Base-by-base conservation (phyloP, 371 early-diverging fungal genomes). In the Nematocida parisii region DNA sequence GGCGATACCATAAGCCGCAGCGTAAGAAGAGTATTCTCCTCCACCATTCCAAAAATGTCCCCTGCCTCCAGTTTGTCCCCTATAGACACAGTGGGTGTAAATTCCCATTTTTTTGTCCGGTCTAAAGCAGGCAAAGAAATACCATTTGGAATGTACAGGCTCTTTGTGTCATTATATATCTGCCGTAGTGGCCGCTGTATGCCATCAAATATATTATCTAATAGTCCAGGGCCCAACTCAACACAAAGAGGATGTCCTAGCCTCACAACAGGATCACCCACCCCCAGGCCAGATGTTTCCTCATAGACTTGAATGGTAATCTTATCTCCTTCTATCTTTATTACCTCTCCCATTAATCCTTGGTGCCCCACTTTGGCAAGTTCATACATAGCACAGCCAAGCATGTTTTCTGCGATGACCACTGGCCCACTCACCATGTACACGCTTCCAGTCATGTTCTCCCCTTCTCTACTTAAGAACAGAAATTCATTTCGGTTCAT, bases 241-340 rank as follows among this genome's bases (percentile, higher is more conserved):
- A 96, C 98, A 20, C 97, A 97, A 70, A 99, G 88, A 54, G 98
- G 98, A 86, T 93, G 93, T 68, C 96, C 95, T 27, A 97, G 94
- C 87, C 93, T 90, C 46, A 95, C 89, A 60, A 99, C 97, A 9
- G 95, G 95, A 90, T 99, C 99, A 56, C 97, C 97, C 33, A 97
- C 95, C 42, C 93, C 94, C 73, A 99, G 89, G 85, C 99, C 99
- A 81, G 18, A 22, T 68, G 99, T 99, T 88, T 99, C 99, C 87
- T 99, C 99, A 90, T 99, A 99, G 24, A 99, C 98, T 89, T 99
- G 98, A 81, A 99, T 93, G 42, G 98, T 98, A 20, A 94, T 93
- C 88, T 94, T 95, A 88, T 97, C 96, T 73, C 92, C 92, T 61
- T 98, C 98, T 74, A 99, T 94, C 89, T 95, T 93, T 87, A 99